Evolutionary conservation across 2,329 filamentous ascomycete genomes (phyloP), one percentile per base, ranked within the genome.

Genomic region (Diaporthe caulivora): DNA sequence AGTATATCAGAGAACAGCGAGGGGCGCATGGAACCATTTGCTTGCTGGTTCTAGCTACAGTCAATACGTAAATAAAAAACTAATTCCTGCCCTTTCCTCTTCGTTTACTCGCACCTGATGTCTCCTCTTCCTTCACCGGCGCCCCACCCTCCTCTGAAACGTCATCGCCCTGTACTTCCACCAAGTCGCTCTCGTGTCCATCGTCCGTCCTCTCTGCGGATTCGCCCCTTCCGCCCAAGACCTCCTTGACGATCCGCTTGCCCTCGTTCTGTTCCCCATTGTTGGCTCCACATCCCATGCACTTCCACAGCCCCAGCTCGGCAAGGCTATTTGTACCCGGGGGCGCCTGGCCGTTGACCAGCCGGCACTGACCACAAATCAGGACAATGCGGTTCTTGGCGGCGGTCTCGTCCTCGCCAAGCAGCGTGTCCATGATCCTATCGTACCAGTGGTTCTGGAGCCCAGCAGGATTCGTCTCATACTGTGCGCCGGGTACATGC

Each of bases 341-440:
- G 1, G 97, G 95, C 4, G 97, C 97, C 81, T 98, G 97, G 0
- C 97, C 97, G 80, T 99, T 99, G 62, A 99, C 95, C 1, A 98
- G 89, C 40, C 94, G 89, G 81, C 97, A 99, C 51, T 89, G 87
- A 42, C 86, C 83, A 83, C 97, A 99, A 71, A 99, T 94, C 76
- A 99, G 86, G 10, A 92, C 96, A 73, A 98, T 91, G 24, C 97
- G 92, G 82, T 98, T 98, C 85, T 95, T 97, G 2, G 96, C 91
- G 17, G 94, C 92, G 6, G 94, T 97, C 83, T 99, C 97, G 79
- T 99, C 97, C 80, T 99, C 97, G 65, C 97, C 97, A 0, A 99
- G 89, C 34, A 99, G 90, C 0, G 97, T 90, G 79, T 99, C 97
- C 72, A 99, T 87, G 70, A 99, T 92, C 72, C 96, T 91, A 81